A percentile compares a stretch with the other conserved stretches of the same genome.
These are phyloP conservation scores for Pichia sp. DNA, from an alignment of 1,139 yeast genomes.

Conservation along the genomic window DNA sequence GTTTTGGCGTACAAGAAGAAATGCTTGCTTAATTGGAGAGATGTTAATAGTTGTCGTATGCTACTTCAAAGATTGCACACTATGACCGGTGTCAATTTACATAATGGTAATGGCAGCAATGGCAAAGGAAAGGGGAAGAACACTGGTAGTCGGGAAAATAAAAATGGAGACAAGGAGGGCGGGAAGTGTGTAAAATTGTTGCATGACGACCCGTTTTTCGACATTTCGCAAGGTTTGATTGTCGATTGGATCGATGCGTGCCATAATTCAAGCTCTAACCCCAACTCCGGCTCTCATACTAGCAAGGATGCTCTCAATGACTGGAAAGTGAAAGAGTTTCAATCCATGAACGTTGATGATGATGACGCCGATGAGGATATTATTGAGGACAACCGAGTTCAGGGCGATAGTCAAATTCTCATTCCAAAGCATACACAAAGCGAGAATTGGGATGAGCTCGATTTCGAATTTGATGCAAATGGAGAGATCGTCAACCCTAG, in stretches of 20 bases:
- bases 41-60: slow-evolving; percentile 9
- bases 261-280: no score
- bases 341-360: slow-evolving; percentile 34
- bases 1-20: slow-evolving; percentile 39
- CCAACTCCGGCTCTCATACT: no score
- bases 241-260: slow-evolving; percentile 1
- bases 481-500: no score
- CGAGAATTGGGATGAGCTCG: slow-evolving; percentile 16
- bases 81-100: no score
- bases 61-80: slow-evolving; percentile 6
- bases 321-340: not conserved
- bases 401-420: not conserved
- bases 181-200: not conserved
- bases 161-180: not conserved
- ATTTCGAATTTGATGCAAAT: slow-evolving; percentile 22
- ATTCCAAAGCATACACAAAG: no score
- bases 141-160: no score
- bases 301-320: not conserved
- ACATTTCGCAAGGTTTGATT: slow-evolving; percentile 27
- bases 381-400: slow-evolving; percentile 21
- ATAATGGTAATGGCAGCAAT: no score
- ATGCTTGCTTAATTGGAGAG: slow-evolving; percentile 13
- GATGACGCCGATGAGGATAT: slow-evolving; percentile 69
- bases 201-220: slow-evolving; percentile 37
- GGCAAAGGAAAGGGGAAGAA: no score